Conservation (phyloP, 2,329 filamentous ascomycete genomes). For the Lachnellula cervina region DNA sequence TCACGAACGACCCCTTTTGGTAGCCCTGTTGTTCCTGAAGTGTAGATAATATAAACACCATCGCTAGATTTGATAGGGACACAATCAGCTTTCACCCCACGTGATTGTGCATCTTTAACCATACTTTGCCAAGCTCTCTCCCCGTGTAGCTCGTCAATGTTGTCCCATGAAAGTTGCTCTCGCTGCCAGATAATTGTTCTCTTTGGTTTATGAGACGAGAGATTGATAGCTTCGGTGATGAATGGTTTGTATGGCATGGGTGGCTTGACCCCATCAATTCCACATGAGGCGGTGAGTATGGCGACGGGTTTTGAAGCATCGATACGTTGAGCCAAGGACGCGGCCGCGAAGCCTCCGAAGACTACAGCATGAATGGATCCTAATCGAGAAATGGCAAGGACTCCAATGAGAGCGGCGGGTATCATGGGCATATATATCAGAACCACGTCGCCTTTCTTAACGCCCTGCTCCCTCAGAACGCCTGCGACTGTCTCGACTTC, state of each 20-base stretch:
- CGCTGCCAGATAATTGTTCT: slow-evolving; percentile 81
- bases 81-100: slow-evolving; percentile 64
- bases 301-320: slow-evolving; percentile 71
- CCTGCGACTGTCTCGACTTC: slow-evolving; percentile 81
- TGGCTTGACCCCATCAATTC: slow-evolving; percentile 81
- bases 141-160: slow-evolving; percentile 58
- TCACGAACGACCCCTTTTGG: slow-evolving; percentile 82
- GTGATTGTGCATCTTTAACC: slow-evolving; percentile 62
- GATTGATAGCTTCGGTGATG: slow-evolving; percentile 65
- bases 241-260: slow-evolving; percentile 73
- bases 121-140: slow-evolving; percentile 77
- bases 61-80: slow-evolving; percentile 77
- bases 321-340: slow-evolving; percentile 80
- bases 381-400: slow-evolving; percentile 73
- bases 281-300: slow-evolving; percentile 85
- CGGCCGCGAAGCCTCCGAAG: slow-evolving; percentile 84
- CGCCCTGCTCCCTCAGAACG: slow-evolving; percentile 75
- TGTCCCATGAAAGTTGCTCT: slow-evolving; percentile 69
- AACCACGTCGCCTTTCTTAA: slow-evolving; percentile 79
- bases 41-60: slow-evolving; percentile 86
- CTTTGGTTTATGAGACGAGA: slow-evolving; percentile 65
- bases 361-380: slow-evolving; percentile 89
- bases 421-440: slow-evolving; percentile 98
- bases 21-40: slow-evolving; percentile 73
- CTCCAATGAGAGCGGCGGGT: slow-evolving; percentile 78